These are phyloP conservation scores for Thelephora terrestris DNA, from an alignment of 1,284 basidiomycete species.

Conservation along the genomic window DNA sequence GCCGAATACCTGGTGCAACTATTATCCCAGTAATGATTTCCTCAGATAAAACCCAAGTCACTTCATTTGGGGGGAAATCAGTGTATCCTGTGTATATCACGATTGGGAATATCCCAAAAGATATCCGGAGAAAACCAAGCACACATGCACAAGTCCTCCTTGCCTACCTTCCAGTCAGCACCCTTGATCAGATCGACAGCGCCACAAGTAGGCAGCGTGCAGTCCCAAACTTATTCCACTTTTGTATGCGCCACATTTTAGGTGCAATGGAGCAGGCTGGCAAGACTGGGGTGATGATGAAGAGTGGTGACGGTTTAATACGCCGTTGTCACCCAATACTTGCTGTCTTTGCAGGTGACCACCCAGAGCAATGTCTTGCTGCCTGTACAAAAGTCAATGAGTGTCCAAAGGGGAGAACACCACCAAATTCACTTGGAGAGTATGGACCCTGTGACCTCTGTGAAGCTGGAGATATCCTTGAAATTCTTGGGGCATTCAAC, in stretches of 20 bases:
- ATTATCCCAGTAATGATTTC: slow-evolving; percentile 2
- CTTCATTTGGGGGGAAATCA: too few relatives aligned
- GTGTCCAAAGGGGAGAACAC: slow-evolving; percentile 13
- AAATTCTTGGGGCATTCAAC: slow-evolving; percentile 2
- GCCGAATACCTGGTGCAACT: not conserved
- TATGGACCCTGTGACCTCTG: not conserved
- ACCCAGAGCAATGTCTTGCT: slow-evolving; percentile 17
- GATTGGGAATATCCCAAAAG: slow-evolving; percentile 21
- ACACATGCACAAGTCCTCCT: slow-evolving; percentile 25
- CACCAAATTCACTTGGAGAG: slow-evolving; percentile 6
- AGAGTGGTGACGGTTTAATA: too few relatives aligned
- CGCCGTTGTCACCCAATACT: too few relatives aligned
- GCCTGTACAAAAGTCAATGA: slow-evolving; percentile 11
- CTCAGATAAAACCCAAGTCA: too few relatives aligned
- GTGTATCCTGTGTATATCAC: too few relatives aligned
- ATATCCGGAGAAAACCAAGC: slow-evolving; percentile 26
- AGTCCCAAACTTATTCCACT: slow-evolving; percentile 15
- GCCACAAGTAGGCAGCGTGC: slow-evolving; percentile 8
- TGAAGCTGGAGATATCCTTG: slow-evolving; percentile 5
- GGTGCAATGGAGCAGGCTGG: slow-evolving; percentile 10
- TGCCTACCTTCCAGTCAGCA: too few relatives aligned
- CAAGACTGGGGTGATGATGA: slow-evolving; percentile 11
- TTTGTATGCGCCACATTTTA: slow-evolving; percentile 12
- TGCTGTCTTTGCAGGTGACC: too few relatives aligned
- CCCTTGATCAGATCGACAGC: too few relatives aligned